Percentiles rank a stretch among this genome's conserved stretches.
phyloP scores from a whole-genome alignment of 805 yeast genomes.

The Candida sithepensis region DNA sequence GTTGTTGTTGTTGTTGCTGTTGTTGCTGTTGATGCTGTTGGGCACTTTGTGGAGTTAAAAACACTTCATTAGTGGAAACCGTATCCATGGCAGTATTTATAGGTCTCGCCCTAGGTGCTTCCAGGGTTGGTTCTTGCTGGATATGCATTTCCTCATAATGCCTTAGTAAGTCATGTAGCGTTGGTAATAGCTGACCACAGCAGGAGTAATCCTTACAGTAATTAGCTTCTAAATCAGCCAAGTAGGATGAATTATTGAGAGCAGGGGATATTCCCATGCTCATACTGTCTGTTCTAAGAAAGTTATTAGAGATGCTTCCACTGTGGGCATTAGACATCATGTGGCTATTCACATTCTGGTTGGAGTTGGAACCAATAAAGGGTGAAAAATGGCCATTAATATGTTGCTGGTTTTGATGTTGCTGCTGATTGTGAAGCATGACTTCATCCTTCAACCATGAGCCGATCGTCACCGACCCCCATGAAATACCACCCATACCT shows the following conservation, averaged over 20 bases:
- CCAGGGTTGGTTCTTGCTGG: conserved; percentile 44
- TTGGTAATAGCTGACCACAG: conserved; percentile 90
- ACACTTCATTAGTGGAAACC: conserved; percentile 90
- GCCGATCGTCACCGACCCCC: conserved; percentile 95
- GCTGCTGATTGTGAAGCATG: conserved; percentile 42
- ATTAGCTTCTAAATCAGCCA: conserved; percentile 91
- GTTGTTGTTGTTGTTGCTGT: conserved; percentile 4
- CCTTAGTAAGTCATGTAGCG: conserved; percentile 85
- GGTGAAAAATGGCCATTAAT: conserved; percentile 19
- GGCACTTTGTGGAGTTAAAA: conserved; percentile 40
- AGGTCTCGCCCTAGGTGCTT: conserved; percentile 41
- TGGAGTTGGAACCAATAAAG: conserved; percentile 16
- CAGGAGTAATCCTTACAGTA: conserved; percentile 96
- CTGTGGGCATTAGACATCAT: conserved; percentile 8
- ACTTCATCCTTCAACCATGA: conserved; percentile 96
- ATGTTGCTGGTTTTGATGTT: conserved; percentile 13
- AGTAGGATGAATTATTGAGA: conserved; percentile 66
- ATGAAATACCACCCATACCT: conserved; percentile 96
- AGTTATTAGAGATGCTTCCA: conserved; percentile 18
- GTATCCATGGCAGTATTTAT: conserved; percentile 69
- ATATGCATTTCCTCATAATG: conserved; percentile 98
- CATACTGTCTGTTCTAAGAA: conserved; percentile 26
- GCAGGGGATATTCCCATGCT: conserved; percentile 56
- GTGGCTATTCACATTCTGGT: conserved; percentile 2
- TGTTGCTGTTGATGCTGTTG: conserved; percentile 9